Base-by-base conservation (phyloP, 345 rosid genomes). In the Erucastrum elatum region DNA sequence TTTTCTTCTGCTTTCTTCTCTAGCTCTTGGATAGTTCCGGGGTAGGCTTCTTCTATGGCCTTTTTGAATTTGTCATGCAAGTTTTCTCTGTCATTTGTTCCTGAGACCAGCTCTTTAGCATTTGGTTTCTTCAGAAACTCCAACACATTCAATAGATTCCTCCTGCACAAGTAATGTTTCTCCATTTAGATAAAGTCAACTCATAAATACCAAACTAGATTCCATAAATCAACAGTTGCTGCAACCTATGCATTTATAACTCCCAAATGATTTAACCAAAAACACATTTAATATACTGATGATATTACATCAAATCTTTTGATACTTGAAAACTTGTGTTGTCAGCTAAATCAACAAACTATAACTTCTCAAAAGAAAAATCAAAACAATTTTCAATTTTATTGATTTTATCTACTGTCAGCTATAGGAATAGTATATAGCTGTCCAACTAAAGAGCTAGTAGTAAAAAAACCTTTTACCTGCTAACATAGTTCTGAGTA, bases 401-500 rank as follows among this genome's bases (percentile, higher is more conserved):
- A n/a, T n/a, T n/a, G n/a, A n/a, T n/a, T n/a, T n/a, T n/a, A n/a
- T n/a, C n/a, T n/a, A n/a, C n/a, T n/a, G n/a, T n/a, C n/a, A n/a
- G n/a, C n/a, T n/a, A n/a, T n/a, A n/a, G n/a, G n/a, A n/a, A n/a
- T n/a, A n/a, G n/a, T n/a, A n/a, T n/a, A n/a, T n/a, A n/a, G n/a
- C n/a, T n/a, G n/a, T n/a, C n/a, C n/a, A n/a, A n/a, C n/a, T n/a
- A n/a, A n/a, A n/a, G n/a, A n/a, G n/a, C n/a, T n/a, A n/a, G n/a
- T n/a, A n/a, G n/a, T n/a, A n/a, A n/a, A n/a, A n/a, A 35, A 35
- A 35, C 8, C 0, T 2, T 62, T 37, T 75, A 94, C 99, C 97
- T 91, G 97, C 99, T 93, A 66, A 86, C 96, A 71, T 88, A 95
- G 74, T 95, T 95, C 84, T 95, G 99, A 3, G 99, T 95, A 68